phyloP scores from a whole-genome alignment of 345 rosid genomes.

The Melaleuca alternifolia region DNA sequence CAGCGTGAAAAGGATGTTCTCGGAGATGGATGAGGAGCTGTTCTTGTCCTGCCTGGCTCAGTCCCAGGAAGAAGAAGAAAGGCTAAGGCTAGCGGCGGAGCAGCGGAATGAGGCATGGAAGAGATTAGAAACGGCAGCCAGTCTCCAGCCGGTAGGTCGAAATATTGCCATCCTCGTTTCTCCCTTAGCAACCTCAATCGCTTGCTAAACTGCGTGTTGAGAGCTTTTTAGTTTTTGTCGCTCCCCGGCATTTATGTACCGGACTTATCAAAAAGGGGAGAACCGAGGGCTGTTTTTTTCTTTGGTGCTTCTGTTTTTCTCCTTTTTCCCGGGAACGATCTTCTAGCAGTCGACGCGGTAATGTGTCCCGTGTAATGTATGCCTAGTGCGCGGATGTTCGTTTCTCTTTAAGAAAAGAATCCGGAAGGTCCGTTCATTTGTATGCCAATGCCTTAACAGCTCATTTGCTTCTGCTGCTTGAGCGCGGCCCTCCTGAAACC shows the following conservation, averaged over 20 bases:
- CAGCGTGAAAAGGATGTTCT: conserved; percentile 62
- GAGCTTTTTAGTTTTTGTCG: background rate
- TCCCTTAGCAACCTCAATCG: background rate
- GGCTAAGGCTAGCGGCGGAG: conserved; percentile 28
- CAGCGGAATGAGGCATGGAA: conserved; percentile 60
- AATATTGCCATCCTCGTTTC: conserved; percentile 50
- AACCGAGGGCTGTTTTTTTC: background rate
- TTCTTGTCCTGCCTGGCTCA: conserved; percentile 54
- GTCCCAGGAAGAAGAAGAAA: conserved; percentile 49
- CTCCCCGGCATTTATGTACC: background rate
- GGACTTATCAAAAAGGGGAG: background rate
- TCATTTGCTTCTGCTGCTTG: background rate
- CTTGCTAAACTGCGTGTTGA: background rate
- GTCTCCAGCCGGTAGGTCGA: conserved; percentile 50
- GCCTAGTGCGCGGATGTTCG: background rate
- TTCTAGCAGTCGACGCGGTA: background rate
- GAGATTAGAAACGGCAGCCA: conserved; percentile 53
- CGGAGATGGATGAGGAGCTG: conserved; percentile 66
- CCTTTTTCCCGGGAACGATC: background rate
- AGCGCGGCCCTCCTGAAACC: background rate
- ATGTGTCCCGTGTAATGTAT: background rate
- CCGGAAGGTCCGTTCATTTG: background rate
- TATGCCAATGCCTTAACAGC: background rate
- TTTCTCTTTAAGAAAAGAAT: background rate
- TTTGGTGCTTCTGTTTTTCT: background rate